A percentile compares a stretch with the other conserved stretches of the same genome.
Conservation (phyloP, 768 basidiomycete genomes). For the Leccinum uliginosum region DNA sequence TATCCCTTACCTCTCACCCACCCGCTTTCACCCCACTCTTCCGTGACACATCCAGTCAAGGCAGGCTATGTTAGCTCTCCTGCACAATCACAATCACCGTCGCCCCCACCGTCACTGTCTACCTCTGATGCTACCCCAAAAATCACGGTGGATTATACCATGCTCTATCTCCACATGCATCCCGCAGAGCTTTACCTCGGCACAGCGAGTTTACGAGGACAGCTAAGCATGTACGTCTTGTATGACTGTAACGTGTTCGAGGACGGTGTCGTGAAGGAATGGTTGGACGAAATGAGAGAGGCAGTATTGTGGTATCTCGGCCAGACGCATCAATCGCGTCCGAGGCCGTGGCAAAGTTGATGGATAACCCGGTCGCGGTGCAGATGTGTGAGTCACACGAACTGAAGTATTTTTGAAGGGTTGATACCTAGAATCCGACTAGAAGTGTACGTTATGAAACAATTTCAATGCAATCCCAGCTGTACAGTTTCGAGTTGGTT, state of each 20-base stretch:
- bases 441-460: background rate
- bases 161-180: conserved; percentile 35
- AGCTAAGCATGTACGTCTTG: conserved; percentile 31
- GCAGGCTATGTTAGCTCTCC: conserved; percentile 6
- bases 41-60: conserved; percentile 11
- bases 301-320: background rate
- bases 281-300: conserved; percentile 41
- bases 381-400: too few relatives aligned
- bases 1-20: conserved; percentile 30
- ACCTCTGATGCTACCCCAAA: conserved; percentile 2
- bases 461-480: background rate
- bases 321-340: background rate
- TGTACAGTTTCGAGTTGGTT: background rate
- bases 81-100: background rate
- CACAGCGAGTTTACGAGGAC: conserved; percentile 31
- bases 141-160: conserved; percentile 6
- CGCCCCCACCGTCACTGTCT: background rate
- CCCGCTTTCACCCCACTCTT: conserved; percentile 22
- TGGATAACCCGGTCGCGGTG: too few relatives aligned
- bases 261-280: conserved; percentile 38
- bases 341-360: too few relatives aligned
- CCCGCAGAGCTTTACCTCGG: conserved; percentile 44
- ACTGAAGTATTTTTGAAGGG: background rate
- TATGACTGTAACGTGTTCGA: conserved; percentile 48
- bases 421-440: background rate